A percentile compares a stretch with the other conserved stretches of the same genome.
Conservation (phyloP, 202 grass and related monocot genomes). For the Schoenoplectus tabernaemontani region DNA sequence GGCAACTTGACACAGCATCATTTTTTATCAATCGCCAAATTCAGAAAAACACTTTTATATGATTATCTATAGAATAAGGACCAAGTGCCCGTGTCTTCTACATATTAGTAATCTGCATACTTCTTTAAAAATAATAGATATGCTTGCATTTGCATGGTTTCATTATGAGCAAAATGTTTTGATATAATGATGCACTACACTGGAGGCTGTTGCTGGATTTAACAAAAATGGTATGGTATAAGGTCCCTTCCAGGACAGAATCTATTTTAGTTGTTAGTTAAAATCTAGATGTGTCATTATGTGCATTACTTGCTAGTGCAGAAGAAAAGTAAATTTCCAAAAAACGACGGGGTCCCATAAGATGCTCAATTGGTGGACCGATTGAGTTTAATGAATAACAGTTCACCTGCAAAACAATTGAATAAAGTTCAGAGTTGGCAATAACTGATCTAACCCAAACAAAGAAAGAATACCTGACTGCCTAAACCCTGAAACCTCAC, state of each 20-base stretch:
- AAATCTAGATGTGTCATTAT: not conserved
- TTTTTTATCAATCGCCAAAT: not conserved
- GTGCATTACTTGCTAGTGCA: conserved; percentile 48
- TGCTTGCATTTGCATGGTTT: not conserved
- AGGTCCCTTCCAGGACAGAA: not conserved
- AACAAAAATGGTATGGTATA: not conserved
- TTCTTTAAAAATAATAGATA: not conserved
- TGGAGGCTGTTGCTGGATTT: not conserved
- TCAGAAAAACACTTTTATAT: not conserved
- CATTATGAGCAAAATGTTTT: not conserved
- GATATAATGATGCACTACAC: not conserved
- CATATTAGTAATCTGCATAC: not conserved
- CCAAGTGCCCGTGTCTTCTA: not conserved
- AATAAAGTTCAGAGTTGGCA: not conserved
- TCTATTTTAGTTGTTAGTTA: not conserved
- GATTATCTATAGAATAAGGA: not conserved
- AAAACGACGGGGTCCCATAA: conserved; percentile 62
- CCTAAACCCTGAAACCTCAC: not conserved
- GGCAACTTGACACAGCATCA: not conserved
- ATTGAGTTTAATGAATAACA: conserved; percentile 95
- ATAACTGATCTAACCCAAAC: not conserved
- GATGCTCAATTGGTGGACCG: conserved; percentile 61
- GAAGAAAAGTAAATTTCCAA: conserved; percentile 80
- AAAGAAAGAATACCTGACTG: not conserved
- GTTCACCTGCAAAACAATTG: conserved; percentile 47